Base-by-base conservation (phyloP, 129 eudicot species). In the Pseudognaphalium luteoalbum region DNA sequence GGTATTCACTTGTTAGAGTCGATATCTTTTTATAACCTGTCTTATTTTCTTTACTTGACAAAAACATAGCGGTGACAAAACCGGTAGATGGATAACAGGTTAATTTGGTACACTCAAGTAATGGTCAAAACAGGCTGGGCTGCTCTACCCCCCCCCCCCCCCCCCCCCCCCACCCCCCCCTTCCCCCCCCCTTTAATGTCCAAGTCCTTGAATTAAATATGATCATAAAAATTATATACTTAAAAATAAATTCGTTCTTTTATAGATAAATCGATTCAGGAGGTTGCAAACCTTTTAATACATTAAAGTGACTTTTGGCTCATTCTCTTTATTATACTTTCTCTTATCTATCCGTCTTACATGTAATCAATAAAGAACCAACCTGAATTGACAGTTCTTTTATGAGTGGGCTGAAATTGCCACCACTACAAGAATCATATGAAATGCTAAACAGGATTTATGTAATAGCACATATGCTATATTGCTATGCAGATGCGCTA, bases 1-100 rank as follows among this genome's bases (percentile, higher is more conserved):
- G 94, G 99, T 95, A 89, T 60, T 35, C 61, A 47, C 62, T 64
- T 78, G 28, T 50, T 74, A 42, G n/a, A 57, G 41, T 66, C 4
- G 10, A 65, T 28, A 47, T 75, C 52, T 44, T 22, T 34, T 8
- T 75, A 2, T 44, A 9, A 28, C 39, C 42, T 34, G 35, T 17
- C 15, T 20, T 34, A 28, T 47, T 28, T 19, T 59, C 51, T 70
- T 12, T 78, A 29, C 10, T 68, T 56, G 70, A 58, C 35, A 42
- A 42, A 1, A 11, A 20, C 19, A 2, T 22, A 42, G 34, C 12
- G 73, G 58, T 21, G 37, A 14, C 8, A 19, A 68, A 68, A 42
- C 35, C 0, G 34, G 57, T 30, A 10, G 58, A n/a, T 37, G 56
- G 11, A 37, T 68, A 4, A 66, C 5, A 0, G 35, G 71, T 37